Evolutionary conservation across 305 asterid genomes (phyloP).

Genomic region (Fraxinus floribunda): DNA sequence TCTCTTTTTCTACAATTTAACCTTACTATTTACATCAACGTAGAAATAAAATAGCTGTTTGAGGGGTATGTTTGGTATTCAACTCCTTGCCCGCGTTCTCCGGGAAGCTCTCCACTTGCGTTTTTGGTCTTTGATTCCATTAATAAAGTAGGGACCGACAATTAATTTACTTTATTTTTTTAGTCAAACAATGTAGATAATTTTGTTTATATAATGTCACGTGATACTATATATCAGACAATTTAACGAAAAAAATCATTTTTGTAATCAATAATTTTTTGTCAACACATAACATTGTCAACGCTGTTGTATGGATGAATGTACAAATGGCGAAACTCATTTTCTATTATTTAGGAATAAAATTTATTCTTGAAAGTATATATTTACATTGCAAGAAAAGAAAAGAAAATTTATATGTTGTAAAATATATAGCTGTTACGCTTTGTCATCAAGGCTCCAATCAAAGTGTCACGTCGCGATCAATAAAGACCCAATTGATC

Average conservation of each 20-base stretch:
- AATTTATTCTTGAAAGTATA: background rate
- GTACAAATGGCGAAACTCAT: background rate
- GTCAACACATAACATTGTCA: too few relatives aligned
- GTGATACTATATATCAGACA: background rate
- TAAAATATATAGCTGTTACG: too few relatives aligned
- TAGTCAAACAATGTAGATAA: too few relatives aligned
- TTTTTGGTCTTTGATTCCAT: constrained; percentile 36
- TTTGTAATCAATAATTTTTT: too few relatives aligned
- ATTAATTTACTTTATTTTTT: background rate
- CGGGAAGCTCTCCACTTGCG: constrained; percentile 33
- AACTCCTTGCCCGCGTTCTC: constrained; percentile 27
- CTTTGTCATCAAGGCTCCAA: too few relatives aligned
- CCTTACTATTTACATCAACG: background rate
- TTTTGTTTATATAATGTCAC: too few relatives aligned
- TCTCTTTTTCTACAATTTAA: background rate
- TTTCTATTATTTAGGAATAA: background rate
- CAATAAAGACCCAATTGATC: too few relatives aligned
- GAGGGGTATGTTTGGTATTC: constrained; percentile 24
- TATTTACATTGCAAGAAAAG: background rate
- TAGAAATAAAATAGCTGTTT: background rate
- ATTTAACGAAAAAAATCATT: background rate
- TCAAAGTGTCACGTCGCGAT: too few relatives aligned
- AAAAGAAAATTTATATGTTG: too few relatives aligned
- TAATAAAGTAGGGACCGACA: constrained; percentile 26
- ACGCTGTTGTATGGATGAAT: too few relatives aligned